Percentiles rank a stretch among this genome's conserved stretches.
phyloP scores from a whole-genome alignment of 148 eudicot species.

The Rhododendron vialii region DNA sequence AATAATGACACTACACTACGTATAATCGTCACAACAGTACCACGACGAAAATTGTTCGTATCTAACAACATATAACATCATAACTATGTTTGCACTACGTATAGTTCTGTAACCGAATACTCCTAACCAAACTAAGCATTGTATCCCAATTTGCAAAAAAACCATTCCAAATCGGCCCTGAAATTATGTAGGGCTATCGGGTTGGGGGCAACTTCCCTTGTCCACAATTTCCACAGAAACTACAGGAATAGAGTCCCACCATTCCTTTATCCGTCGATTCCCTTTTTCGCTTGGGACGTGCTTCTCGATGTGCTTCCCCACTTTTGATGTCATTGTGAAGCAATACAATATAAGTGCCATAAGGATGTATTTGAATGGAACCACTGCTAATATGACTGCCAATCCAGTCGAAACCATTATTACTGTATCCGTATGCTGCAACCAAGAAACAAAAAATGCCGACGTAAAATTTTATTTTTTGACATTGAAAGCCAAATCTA shows the following conservation, averaged over 20 bases:
- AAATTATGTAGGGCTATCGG: constrained; percentile 12
- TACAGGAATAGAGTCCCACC: constrained; percentile 96
- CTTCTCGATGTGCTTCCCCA: constrained; percentile 35
- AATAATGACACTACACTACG: not conserved
- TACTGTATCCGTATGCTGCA: constrained; percentile 69
- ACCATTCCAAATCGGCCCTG: not conserved
- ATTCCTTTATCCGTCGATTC: constrained; percentile 61
- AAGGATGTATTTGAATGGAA: constrained; percentile 64
- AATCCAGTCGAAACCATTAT: constrained; percentile 41
- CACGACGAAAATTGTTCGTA: not conserved
- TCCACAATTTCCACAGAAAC: constrained; percentile 59
- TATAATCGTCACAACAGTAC: not conserved
- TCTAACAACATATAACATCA: not conserved
- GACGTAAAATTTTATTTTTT: not conserved
- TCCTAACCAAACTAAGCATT: not conserved
- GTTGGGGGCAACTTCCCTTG: constrained; percentile 11
- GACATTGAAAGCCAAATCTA: not conserved
- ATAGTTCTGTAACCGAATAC: not conserved
- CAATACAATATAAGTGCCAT: constrained; percentile 38
- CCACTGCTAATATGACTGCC: constrained; percentile 46
- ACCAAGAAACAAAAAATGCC: not conserved
- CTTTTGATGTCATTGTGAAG: constrained; percentile 36
- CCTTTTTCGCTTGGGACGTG: constrained; percentile 34
- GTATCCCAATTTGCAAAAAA: not conserved
- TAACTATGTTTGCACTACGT: not conserved